Conservation (phyloP, 305 asterid genomes). For the Striga hermonthica region DNA sequence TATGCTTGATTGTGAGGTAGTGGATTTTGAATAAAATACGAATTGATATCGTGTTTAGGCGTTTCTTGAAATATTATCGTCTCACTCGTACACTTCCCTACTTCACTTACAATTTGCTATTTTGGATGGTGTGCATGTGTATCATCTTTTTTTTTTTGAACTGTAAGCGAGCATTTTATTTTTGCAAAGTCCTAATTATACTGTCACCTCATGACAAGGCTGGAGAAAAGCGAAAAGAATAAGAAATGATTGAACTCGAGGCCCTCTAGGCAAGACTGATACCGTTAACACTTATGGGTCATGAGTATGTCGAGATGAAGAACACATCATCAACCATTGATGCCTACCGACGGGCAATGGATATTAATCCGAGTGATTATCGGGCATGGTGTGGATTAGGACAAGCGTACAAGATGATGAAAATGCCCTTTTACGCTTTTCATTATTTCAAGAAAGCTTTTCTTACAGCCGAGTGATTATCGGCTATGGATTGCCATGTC, state of each 20-base stretch:
- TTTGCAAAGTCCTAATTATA: too few species aligned
- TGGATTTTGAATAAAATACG: too few species aligned
- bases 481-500: slow-evolving; percentile 98
- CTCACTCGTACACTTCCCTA: too few species aligned
- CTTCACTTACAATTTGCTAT: too few species aligned
- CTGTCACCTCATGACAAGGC: slow-evolving; percentile 55
- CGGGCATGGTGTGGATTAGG: slow-evolving; percentile 99
- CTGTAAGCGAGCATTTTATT: too few species aligned
- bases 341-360: slow-evolving; percentile 93
- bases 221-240: slow-evolving; percentile 96
- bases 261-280: slow-evolving; percentile 81
- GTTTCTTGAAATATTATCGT: too few species aligned
- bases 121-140: too few species aligned
- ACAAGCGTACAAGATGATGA: slow-evolving; percentile 95
- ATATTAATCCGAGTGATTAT: slow-evolving; percentile 83
- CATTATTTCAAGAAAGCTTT: slow-evolving; percentile 84
- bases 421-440: slow-evolving; percentile 87
- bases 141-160: too few species aligned
- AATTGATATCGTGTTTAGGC: too few species aligned
- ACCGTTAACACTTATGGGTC: slow-evolving; percentile 92
- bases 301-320: slow-evolving; percentile 97
- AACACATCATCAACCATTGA: slow-evolving; percentile 88
- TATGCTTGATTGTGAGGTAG: too few species aligned
- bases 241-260: slow-evolving; percentile 87
- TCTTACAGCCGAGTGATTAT: slow-evolving; percentile 88